These are phyloP conservation scores for Saccharomycopsis sp. DNA, from an alignment of 805 yeast genomes.

Conservation along the genomic window DNA sequence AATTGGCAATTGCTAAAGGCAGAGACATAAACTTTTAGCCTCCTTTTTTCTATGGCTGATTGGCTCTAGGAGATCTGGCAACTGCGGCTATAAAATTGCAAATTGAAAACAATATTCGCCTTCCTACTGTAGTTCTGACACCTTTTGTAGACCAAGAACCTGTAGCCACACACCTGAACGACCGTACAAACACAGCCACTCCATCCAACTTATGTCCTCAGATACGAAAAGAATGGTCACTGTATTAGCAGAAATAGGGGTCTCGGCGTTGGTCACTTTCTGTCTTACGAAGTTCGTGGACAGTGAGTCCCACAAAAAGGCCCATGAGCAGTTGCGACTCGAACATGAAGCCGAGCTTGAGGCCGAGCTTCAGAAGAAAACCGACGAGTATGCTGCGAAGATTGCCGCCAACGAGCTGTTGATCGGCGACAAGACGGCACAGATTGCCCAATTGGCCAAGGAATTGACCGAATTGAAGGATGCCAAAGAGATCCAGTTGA, in stretches of 20 bases:
- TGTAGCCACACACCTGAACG: neutral
- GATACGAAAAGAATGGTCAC: conserved; percentile 16
- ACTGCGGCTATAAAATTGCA: neutral
- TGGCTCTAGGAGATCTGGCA: neutral
- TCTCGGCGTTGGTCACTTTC: conserved; percentile 16
- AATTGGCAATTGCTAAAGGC: too few species aligned
- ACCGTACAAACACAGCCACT: neutral
- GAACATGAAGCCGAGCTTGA: conserved; percentile 12
- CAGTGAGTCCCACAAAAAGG: conserved; percentile 11
- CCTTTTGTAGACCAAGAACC: neutral
- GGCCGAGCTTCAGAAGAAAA: conserved; percentile 6
- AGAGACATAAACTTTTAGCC: neutral
- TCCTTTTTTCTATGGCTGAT: neutral
- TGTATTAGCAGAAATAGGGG: conserved; percentile 20
- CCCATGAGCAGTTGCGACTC: conserved; percentile 6
- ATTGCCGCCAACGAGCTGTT: conserved; percentile 6
- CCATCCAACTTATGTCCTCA: conserved; percentile 1
- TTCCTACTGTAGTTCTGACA: neutral
- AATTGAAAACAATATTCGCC: neutral
- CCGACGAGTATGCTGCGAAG: conserved; percentile 5
- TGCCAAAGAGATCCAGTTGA: neutral
- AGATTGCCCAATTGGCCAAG: conserved; percentile 13
- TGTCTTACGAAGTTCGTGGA: conserved; percentile 17
- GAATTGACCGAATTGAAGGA: neutral
- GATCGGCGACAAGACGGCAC: conserved; percentile 11